These are phyloP conservation scores for Microcyclosporella mali DNA, from an alignment of 2,329 filamentous ascomycete genomes.

Conservation along the genomic window DNA sequence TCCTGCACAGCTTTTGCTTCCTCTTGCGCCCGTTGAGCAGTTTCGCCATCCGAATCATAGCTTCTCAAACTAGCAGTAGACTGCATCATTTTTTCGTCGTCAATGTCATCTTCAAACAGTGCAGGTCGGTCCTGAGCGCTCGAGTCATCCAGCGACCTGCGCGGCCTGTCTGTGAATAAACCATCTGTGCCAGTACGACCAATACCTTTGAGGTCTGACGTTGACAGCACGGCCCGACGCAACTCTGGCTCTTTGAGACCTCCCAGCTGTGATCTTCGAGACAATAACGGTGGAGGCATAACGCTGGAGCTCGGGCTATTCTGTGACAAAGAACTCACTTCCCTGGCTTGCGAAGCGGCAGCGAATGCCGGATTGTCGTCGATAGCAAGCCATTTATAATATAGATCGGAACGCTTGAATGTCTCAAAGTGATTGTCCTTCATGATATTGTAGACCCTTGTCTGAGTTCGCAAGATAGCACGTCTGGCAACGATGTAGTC, in stretches of 20 bases:
- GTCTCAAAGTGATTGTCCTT: slow-evolving; percentile 70
- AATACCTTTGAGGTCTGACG: slow-evolving; percentile 50
- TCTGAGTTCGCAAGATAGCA: slow-evolving; percentile 76
- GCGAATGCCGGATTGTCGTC: slow-evolving; percentile 54
- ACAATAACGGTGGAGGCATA: slow-evolving; percentile 13
- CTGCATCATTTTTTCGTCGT: slow-evolving; percentile 64
- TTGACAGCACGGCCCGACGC: slow-evolving; percentile 54
- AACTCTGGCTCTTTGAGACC: slow-evolving; percentile 42
- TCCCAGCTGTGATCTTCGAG: slow-evolving; percentile 20
- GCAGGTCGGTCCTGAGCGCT: slow-evolving; percentile 40
- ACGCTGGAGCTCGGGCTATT: slow-evolving; percentile 12
- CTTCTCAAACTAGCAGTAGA: slow-evolving; percentile 78
- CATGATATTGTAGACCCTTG: slow-evolving; percentile 76
- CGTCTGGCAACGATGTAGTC: slow-evolving; percentile 80
- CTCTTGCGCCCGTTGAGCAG: slow-evolving; percentile 48
- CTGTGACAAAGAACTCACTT: slow-evolving; percentile 14
- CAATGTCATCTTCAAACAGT: slow-evolving; percentile 73
- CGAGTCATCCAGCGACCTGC: slow-evolving; percentile 67
- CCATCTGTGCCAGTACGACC: slow-evolving; percentile 10
- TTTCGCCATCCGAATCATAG: slow-evolving; percentile 64
- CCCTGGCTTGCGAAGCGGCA: slow-evolving; percentile 16
- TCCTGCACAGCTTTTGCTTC: slow-evolving; percentile 81
- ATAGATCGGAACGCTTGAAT: slow-evolving; percentile 90
- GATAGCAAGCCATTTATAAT: slow-evolving; percentile 90
- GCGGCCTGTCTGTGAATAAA: slow-evolving; percentile 27